These are phyloP conservation scores for Tremellales sp. DNA, from an alignment of 1,284 basidiomycete genomes.

Conservation along the genomic window DNA sequence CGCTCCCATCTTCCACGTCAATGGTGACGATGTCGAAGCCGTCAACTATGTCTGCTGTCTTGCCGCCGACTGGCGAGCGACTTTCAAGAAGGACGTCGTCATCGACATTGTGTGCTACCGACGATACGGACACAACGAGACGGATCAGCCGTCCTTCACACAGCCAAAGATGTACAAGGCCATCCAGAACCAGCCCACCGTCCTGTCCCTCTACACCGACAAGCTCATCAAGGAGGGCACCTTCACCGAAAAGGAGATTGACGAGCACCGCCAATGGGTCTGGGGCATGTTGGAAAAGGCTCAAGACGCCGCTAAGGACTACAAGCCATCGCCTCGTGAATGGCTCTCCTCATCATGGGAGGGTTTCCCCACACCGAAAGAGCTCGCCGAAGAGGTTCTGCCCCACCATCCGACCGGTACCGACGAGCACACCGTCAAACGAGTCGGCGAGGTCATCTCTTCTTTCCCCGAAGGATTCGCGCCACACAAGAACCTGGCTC, in stretches of 20 bases:
- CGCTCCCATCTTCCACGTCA: constrained; percentile 99
- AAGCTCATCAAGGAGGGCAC: constrained; percentile 86
- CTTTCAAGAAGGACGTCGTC: constrained; percentile 99
- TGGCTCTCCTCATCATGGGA: constrained; percentile 99
- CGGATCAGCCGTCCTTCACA: constrained; percentile 97
- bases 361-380: constrained; percentile 95
- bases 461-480: constrained; percentile 79
- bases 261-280: constrained; percentile 99
- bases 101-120: constrained; percentile 99
- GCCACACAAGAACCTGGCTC: constrained; percentile 88
- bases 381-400: constrained; percentile 87
- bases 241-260: constrained; percentile 93
- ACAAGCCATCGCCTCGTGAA: constrained; percentile 86
- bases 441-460: constrained; percentile 81
- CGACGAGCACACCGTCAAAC: constrained; percentile 70
- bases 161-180: constrained; percentile 99
- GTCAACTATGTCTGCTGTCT: constrained; percentile 98
- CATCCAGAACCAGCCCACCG: constrained; percentile 89
- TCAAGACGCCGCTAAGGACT: constrained; percentile 83
- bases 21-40: constrained; percentile 97
- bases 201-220: constrained; percentile 87
- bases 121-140: constrained; percentile 98
- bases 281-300: constrained; percentile 98
- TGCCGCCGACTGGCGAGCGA: constrained; percentile 95
- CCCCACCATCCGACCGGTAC: constrained; percentile 85